phyloP scores from a whole-genome alignment of 1,139 yeast genomes.

The Debaryomyces psychrophilus region DNA sequence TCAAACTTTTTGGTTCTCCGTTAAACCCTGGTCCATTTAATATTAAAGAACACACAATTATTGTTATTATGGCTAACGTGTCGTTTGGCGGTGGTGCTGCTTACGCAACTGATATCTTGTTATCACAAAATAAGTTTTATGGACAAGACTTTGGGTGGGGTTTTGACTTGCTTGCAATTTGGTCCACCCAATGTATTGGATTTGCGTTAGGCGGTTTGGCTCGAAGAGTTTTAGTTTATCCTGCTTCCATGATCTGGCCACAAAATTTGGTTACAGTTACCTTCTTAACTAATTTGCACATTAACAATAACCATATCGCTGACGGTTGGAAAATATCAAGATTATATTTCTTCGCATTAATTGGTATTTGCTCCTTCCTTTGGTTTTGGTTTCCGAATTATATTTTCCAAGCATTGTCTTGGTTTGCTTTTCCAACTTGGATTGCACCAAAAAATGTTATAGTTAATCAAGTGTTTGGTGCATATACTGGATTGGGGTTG shows the following conservation, averaged over 20 bases:
- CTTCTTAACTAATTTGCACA: conserved; percentile 50
- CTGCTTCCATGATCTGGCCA: conserved; percentile 61
- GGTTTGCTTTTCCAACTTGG: conserved; percentile 46
- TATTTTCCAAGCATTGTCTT: conserved; percentile 34
- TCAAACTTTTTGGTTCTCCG: conserved; percentile 20
- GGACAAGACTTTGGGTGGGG: conserved; percentile 50
- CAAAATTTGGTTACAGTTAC: conserved; percentile 57
- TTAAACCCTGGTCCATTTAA: conserved; percentile 63
- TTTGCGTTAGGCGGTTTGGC: conserved; percentile 66
- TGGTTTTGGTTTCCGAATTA: conserved; percentile 42
- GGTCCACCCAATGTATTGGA: conserved; percentile 62
- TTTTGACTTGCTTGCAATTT: conserved; percentile 51
- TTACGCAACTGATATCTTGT: conserved; percentile 41
- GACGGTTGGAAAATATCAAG: conserved; percentile 42
- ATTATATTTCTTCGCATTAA: conserved; percentile 32
- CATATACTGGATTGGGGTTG: conserved; percentile 53
- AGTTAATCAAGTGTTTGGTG: conserved; percentile 57
- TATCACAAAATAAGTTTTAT: conserved; percentile 41
- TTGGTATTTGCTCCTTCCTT: conserved; percentile 27
- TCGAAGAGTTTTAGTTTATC: conserved; percentile 60
- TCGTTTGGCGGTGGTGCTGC: conserved; percentile 11
- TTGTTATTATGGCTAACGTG: conserved; percentile 10
- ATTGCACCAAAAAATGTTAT: conserved; percentile 29
- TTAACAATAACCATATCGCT: conserved; percentile 40
- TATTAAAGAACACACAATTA: conserved; percentile 59